Base-by-base conservation (phyloP, 192 early-diverging fungal species). In the Coemansia sp. region DNA sequence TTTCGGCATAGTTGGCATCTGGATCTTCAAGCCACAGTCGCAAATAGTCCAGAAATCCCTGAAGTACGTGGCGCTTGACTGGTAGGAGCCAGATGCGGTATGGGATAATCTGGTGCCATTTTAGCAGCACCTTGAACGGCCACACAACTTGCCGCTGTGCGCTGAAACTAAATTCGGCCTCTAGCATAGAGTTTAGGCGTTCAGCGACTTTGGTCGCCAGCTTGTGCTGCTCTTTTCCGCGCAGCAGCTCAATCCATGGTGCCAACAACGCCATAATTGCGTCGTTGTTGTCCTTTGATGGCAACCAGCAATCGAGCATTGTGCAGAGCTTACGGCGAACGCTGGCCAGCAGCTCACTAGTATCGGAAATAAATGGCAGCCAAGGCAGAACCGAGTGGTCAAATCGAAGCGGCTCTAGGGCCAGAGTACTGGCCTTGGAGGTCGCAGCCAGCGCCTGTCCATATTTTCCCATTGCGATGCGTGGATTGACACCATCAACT, bases 321-420 rank as follows among this genome's bases (percentile, higher is more conserved):
- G 54, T 40, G 50, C 72, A 68, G 36, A 75, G 61, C 62, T 75
- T 75, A 38, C 65, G 65, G 0, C 65, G 64, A 8, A 75, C 55
- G 21, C 34, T 41, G 10, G 55, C 15, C n/a, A 68, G 35, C 21
- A 75, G 54, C 50, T 68, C 72, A 20, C n/a, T 27, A 23, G 38
- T 38, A 11, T 68, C 53, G 11, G 41, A 10, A 35, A 75, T 57
- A 53, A 64, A 75, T 3, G 72, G 72, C 35, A 75, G 50, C 72
- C 72, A 75, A 3, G 72, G 72, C 10, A 75, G 46, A 28, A 75
- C 45, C 8, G 39, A 34, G 19, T 42, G 61, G 36, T 68, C 72
- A 12, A 75, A 27, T 4, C 65, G 56, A 26, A 75, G 40, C 2
- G 46, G 51, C 0, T 14, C 21, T 25, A 75, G 45, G 8, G 53